phyloP scores from a whole-genome alignment of 768 basidiomycete genomes.

The Tulasnella sp. region DNA sequence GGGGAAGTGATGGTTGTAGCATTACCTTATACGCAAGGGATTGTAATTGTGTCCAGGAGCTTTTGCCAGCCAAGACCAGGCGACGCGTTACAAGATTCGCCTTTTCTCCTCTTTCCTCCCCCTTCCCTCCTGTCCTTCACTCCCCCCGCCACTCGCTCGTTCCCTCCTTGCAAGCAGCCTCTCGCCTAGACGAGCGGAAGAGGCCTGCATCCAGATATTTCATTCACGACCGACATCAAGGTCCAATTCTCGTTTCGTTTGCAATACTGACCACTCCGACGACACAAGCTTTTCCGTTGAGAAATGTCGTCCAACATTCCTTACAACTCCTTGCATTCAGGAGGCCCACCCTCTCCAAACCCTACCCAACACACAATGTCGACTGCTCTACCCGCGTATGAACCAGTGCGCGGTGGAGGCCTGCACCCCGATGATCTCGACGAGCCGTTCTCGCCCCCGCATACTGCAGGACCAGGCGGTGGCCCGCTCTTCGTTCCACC shows the following conservation, averaged over 20 bases:
- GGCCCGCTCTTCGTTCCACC: background rate
- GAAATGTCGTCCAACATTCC: constrained; percentile 13
- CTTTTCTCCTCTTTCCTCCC: background rate
- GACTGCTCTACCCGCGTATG: background rate
- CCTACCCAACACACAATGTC: no score
- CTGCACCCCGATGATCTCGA: background rate
- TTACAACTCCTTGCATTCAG: background rate
- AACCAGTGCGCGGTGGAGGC: background rate
- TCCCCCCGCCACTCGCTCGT: background rate
- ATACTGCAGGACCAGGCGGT: constrained; percentile 6
- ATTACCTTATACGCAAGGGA: no score
- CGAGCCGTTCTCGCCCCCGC: background rate
- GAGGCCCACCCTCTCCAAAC: background rate
- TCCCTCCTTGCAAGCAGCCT: background rate
- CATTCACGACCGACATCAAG: no score
- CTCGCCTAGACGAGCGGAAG: no score
- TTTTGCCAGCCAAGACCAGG: no score
- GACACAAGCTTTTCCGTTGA: no score
- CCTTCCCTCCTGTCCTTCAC: background rate
- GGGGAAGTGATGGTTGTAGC: no score
- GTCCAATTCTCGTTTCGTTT: background rate
- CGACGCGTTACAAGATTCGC: no score
- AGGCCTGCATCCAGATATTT: no score
- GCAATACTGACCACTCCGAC: no score
- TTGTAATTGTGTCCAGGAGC: no score